Evolutionary conservation across 176 grass and related monocot species (phyloP).

Genomic region (Panicum miliaceum): DNA sequence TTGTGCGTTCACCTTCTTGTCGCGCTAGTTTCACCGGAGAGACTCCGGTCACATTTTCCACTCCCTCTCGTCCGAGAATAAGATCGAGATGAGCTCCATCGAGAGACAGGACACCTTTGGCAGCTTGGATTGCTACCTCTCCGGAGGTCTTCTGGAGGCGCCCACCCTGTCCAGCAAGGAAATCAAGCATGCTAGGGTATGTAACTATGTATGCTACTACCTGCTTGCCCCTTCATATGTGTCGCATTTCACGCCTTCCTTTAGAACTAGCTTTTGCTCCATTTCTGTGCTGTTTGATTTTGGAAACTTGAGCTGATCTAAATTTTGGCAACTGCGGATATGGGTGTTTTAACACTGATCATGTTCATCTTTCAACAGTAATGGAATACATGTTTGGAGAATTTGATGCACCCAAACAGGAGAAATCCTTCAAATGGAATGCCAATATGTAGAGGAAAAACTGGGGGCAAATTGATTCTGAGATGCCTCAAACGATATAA

Average conservation of each 20-base stretch:
- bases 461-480: not conserved
- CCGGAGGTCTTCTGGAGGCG: not conserved
- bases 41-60: not conserved
- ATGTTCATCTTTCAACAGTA: not conserved
- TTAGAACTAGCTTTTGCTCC: not conserved
- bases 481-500: too few species aligned
- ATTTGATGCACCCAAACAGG: not conserved
- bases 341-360: not conserved
- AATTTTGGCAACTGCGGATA: not conserved
- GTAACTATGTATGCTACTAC: not conserved
- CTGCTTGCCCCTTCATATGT: not conserved
- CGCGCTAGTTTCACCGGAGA: not conserved
- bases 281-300: not conserved
- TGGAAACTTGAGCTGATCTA: not conserved
- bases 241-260: not conserved
- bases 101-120: not conserved
- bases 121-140: not conserved
- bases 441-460: not conserved
- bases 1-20: not conserved
- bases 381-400: not conserved
- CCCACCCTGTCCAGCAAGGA: not conserved
- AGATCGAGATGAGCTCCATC: not conserved
- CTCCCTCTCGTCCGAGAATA: not conserved
- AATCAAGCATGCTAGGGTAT: constrained; percentile 5
- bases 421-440: not conserved